These are phyloP conservation scores for Ganoderma lingzhi DNA, from an alignment of 1,284 basidiomycete genomes.

Conservation along the genomic window DNA sequence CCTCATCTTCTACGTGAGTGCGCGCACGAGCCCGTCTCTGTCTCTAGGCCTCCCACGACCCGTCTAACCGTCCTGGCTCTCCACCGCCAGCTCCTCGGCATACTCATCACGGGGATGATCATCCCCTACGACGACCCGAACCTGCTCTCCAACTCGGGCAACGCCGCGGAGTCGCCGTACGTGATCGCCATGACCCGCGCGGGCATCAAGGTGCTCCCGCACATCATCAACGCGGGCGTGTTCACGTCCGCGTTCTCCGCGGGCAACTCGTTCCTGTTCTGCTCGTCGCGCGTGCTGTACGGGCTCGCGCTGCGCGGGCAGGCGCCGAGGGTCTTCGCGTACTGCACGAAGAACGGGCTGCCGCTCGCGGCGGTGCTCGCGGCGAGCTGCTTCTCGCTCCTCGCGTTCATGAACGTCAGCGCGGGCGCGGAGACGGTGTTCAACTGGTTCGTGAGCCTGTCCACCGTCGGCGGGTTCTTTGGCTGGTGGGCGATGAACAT, in stretches of 20 bases:
- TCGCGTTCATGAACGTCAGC: slow-evolving; percentile 61
- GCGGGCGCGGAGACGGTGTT: slow-evolving; percentile 46
- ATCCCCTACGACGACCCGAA: slow-evolving; percentile 59
- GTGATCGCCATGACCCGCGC: no score
- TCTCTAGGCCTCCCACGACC: no score
- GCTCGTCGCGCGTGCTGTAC: slow-evolving; percentile 78
- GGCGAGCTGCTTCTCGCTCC: slow-evolving; percentile 52
- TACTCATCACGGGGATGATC: slow-evolving; percentile 82
- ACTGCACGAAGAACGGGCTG: slow-evolving; percentile 79
- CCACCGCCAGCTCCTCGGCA: slow-evolving; percentile 60
- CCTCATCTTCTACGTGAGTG: slow-evolving; percentile 70
- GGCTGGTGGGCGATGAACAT: slow-evolving; percentile 77
- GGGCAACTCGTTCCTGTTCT: no score
- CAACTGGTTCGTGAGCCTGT: slow-evolving; percentile 65
- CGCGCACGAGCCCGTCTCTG: no score
- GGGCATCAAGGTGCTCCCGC: no score
- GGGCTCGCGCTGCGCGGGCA: slow-evolving; percentile 83
- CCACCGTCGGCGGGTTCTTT: slow-evolving; percentile 68
- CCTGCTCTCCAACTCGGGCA: no score
- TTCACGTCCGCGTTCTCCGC: no score
- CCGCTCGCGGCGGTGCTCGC: slow-evolving; percentile 68
- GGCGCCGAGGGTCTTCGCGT: slow-evolving; percentile 66
- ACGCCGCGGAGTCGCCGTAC: no score
- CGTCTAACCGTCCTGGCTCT: neutral
- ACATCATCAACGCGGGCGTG: no score